Evolutionary conservation across 1,139 yeast species (phyloP), one percentile per base, ranked within the genome.

Genomic region (Zygosaccharomyces pseudobailii): DNA sequence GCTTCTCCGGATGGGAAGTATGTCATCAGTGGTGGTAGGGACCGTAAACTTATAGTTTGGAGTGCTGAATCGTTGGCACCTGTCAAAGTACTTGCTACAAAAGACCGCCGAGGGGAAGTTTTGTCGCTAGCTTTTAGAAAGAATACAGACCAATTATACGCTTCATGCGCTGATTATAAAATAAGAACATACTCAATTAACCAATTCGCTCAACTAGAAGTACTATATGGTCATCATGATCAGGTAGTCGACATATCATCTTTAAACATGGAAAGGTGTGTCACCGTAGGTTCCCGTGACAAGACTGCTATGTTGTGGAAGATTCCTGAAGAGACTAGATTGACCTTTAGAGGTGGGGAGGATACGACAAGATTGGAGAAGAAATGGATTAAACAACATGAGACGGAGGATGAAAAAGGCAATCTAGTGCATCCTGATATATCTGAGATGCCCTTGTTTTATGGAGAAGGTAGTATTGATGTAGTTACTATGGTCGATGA

Each of bases 221-320:
- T 87, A 3, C 72, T 92, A 43, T 92, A 88, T 67, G 98, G 98
- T 1, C 98, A 92, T 67, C 97, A 94, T 70, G 98, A 94, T 65
- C 74, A 78, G 47, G 90, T 92, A 38, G 76, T 79, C 39, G 97
- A 84, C 61, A 83, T 92, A 48, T 72, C 89, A 22, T 86, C 96
- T 0, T 72, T 92, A 54, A 79, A 80, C 17, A 81, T 82, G 66
- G 97, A 92, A 63, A 80, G 96, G 43, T 92, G 98, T 73, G 92
- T 92, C 33, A 87, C 96, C 21, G 97, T 90, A 23, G 98, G 98
- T 20, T 76, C 95, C 4, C 79, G 98, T 60, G 98, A 92, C 68
- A 82, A 95, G 59, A 87, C 96, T 1, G 97, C 94, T 17, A 85
- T 94, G 83, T 73, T 87, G 59, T 92, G 98, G 98, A 92, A 94